Conservation (phyloP, 352 stramenopile genomes). For the Pythium apleroticum region DNA sequence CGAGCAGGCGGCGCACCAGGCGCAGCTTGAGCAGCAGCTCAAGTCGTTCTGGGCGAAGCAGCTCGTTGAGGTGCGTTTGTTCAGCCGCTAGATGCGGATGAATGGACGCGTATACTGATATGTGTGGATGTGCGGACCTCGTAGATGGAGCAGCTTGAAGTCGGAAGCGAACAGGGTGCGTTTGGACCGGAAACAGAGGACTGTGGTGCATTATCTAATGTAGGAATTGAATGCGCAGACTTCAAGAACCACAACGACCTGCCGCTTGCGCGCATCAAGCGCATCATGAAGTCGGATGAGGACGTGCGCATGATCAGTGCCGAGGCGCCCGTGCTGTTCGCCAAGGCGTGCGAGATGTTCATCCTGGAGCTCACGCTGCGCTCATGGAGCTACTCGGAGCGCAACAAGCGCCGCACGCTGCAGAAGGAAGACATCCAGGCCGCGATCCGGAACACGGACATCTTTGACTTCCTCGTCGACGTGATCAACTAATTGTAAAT, state of each 20-base stretch:
- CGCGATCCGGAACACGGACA: constrained; percentile 98
- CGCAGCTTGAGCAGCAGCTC: constrained; percentile 88
- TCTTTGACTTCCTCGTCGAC: constrained; percentile 99
- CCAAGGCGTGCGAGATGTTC: constrained; percentile 99
- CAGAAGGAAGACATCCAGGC: constrained; percentile 99
- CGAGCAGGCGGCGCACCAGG: constrained; percentile 82
- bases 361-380: constrained; percentile 98
- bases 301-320: constrained; percentile 98
- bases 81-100: no score
- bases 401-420: constrained; percentile 92
- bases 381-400: constrained; percentile 86
- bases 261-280: constrained; percentile 97
- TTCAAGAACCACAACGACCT: constrained; percentile 99
- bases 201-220: not conserved
- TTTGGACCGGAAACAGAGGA: constrained; percentile 1
- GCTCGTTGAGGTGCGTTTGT: constrained; percentile 59
- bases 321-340: constrained; percentile 98
- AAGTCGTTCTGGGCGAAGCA: constrained; percentile 94
- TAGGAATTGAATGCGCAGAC: constrained; percentile 42
- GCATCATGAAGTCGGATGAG: constrained; percentile 99
- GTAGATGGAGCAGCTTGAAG: constrained; percentile 91
- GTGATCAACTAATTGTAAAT: constrained; percentile 78
- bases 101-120: not conserved
- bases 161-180: constrained; percentile 91
- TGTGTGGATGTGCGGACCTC: not conserved